These are phyloP conservation scores for Komagataea norvegica DNA, from an alignment of 1,139 yeast genomes.

Conservation along the genomic window DNA sequence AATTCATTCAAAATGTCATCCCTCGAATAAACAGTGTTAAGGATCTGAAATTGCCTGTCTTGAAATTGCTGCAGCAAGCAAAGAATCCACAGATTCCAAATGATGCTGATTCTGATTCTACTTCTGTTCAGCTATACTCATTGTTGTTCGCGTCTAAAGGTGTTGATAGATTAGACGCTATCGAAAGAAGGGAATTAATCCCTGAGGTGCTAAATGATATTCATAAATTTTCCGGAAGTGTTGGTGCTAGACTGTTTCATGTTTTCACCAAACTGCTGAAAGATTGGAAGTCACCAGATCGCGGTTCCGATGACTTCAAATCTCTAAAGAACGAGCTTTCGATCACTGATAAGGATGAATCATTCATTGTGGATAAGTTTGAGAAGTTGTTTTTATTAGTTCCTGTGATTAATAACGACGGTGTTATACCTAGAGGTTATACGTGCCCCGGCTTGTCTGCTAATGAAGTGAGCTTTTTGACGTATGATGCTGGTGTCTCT, in stretches of 20 bases:
- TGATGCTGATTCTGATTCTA: constrained; percentile 39
- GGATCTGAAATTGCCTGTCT: constrained; percentile 54
- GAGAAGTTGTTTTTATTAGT: constrained; percentile 53
- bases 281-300: constrained; percentile 46
- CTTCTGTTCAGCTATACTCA: constrained; percentile 59
- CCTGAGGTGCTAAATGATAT: constrained; percentile 49
- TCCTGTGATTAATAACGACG: constrained; percentile 37
- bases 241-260: constrained; percentile 58
- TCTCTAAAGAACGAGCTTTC: constrained; percentile 31
- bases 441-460: constrained; percentile 60
- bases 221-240: constrained; percentile 31
- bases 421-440: constrained; percentile 36
- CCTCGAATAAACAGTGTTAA: constrained; percentile 62
- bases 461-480: constrained; percentile 54
- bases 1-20: constrained; percentile 60
- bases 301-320: constrained; percentile 42
- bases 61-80: constrained; percentile 59
- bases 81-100: constrained; percentile 44
- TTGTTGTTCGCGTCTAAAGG: constrained; percentile 65
- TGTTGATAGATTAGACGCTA: constrained; percentile 42
- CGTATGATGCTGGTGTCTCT: constrained; percentile 61
- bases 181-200: constrained; percentile 36
- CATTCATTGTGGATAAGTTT: constrained; percentile 44
- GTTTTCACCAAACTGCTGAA: constrained; percentile 52
- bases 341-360: constrained; percentile 31